Evolutionary conservation across 1,139 yeast species (phyloP).

Genomic region (Suhomyces anneliseae): DNA sequence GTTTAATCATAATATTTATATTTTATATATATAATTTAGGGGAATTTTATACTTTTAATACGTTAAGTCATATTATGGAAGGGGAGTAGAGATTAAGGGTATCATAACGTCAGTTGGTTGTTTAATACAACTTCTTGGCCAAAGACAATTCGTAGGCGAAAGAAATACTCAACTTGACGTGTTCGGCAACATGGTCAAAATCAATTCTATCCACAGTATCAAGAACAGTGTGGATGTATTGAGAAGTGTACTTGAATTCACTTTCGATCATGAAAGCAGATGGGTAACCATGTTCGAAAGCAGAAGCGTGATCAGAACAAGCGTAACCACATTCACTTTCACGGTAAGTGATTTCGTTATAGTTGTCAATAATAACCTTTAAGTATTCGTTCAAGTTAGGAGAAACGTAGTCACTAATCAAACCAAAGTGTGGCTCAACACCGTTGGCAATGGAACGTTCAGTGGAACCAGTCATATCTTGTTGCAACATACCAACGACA

Average conservation of each 20-base stretch:
- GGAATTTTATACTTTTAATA: too few relatives aligned
- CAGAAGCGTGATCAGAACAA: constrained; percentile 91
- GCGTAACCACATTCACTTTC: constrained; percentile 89
- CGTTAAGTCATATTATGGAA: too few relatives aligned
- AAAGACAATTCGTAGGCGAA: constrained; percentile 64
- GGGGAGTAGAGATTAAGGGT: background rate
- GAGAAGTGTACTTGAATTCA: constrained; percentile 60
- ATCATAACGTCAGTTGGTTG: background rate
- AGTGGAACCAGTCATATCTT: constrained; percentile 92
- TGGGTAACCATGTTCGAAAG: constrained; percentile 80
- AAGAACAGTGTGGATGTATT: constrained; percentile 69
- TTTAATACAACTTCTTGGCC: constrained; percentile 9
- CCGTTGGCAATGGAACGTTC: constrained; percentile 55
- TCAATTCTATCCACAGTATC: constrained; percentile 84
- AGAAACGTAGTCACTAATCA: constrained; percentile 74
- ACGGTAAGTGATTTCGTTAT: constrained; percentile 65
- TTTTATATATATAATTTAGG: too few relatives aligned
- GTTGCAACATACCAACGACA: constrained; percentile 85
- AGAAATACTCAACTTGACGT: constrained; percentile 71
- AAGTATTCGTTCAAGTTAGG: constrained; percentile 59
- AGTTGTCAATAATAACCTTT: constrained; percentile 56
- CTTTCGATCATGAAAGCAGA: constrained; percentile 80
- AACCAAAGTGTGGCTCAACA: constrained; percentile 72
- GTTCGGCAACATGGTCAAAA: constrained; percentile 47
- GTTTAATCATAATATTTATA: too few relatives aligned